These are phyloP conservation scores for Elasticomyces elasticus DNA, from an alignment of 495 filamentous ascomycete species.

Conservation along the genomic window DNA sequence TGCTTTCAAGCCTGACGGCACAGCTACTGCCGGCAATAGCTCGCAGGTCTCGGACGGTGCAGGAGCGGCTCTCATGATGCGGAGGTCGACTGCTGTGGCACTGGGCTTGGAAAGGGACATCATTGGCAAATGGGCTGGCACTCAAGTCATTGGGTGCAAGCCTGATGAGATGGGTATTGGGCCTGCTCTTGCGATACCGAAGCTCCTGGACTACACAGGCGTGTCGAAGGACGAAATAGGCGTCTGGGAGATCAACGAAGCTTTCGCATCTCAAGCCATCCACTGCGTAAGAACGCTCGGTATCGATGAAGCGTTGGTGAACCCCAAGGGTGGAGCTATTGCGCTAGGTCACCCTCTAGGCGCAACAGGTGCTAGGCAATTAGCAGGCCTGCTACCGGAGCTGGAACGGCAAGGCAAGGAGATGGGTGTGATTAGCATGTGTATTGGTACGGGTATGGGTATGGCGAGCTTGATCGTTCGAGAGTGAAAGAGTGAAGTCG, in stretches of 20 bases:
- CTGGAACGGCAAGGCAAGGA: constrained; percentile 31
- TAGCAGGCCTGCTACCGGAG: constrained; percentile 32
- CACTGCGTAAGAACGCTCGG: constrained; percentile 71
- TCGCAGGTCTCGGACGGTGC: constrained; percentile 82
- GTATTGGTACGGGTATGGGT: constrained; percentile 40
- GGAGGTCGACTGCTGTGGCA: constrained; percentile 66
- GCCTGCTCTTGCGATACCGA: constrained; percentile 76
- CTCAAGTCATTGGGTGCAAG: constrained; percentile 60
- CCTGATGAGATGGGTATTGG: constrained; percentile 94
- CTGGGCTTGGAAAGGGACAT: constrained; percentile 59
- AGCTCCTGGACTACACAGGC: constrained; percentile 56
- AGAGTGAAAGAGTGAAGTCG: constrained; percentile 29
- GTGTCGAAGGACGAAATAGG: constrained; percentile 58
- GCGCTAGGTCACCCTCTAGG: constrained; percentile 36
- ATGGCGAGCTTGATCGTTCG: constrained; percentile 39
- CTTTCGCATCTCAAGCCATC: constrained; percentile 81
- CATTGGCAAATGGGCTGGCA: constrained; percentile 69
- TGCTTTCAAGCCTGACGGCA: constrained; percentile 62
- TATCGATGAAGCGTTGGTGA: constrained; percentile 52
- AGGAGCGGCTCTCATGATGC: constrained; percentile 71
- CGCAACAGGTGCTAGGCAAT: constrained; percentile 31
- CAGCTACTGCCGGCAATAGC: constrained; percentile 79
- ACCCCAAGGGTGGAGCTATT: constrained; percentile 55
- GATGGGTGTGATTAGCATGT: constrained; percentile 36
- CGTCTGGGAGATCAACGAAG: constrained; percentile 96